Evolutionary conservation across 2,329 filamentous ascomycete species (phyloP).

Genomic region (Chalaropsis thielavioides): DNA sequence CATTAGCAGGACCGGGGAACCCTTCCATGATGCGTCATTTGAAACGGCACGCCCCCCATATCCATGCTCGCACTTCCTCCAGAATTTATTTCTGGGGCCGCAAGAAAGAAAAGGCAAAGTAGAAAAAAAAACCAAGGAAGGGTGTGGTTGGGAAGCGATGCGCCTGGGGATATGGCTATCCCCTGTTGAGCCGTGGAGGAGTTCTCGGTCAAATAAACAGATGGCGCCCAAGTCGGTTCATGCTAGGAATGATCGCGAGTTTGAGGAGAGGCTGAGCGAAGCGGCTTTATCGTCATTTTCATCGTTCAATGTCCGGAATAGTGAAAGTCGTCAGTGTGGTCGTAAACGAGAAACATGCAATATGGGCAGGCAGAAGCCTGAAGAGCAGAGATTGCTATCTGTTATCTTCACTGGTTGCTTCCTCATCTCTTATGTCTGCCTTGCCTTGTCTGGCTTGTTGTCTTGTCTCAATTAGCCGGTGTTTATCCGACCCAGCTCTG

Average conservation of each 20-base stretch:
- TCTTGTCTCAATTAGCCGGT: neutral
- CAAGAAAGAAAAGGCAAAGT: too few relatives aligned
- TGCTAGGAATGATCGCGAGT: neutral
- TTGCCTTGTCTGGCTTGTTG: neutral
- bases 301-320: neutral
- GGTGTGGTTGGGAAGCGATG: slow-evolving; percentile 3
- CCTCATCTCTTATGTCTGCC: neutral
- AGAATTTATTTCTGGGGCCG: slow-evolving; percentile 6
- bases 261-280: neutral
- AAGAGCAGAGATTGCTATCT: too few relatives aligned
- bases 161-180: neutral
- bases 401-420: too few relatives aligned
- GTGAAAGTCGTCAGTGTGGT: neutral
- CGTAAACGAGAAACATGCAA: neutral
- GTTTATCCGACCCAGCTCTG: neutral
- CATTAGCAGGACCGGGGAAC: neutral
- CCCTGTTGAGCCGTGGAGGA: neutral
- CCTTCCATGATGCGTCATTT: neutral
- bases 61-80: neutral
- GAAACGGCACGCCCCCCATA: neutral
- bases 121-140: slow-evolving; percentile 12
- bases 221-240: neutral
- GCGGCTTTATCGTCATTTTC: neutral
- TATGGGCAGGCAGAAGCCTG: too few relatives aligned
- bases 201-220: slow-evolving; percentile 1